phyloP scores from a whole-genome alignment of 371 early-diverging fungal genomes.

The Mucor velutinosus region DNA sequence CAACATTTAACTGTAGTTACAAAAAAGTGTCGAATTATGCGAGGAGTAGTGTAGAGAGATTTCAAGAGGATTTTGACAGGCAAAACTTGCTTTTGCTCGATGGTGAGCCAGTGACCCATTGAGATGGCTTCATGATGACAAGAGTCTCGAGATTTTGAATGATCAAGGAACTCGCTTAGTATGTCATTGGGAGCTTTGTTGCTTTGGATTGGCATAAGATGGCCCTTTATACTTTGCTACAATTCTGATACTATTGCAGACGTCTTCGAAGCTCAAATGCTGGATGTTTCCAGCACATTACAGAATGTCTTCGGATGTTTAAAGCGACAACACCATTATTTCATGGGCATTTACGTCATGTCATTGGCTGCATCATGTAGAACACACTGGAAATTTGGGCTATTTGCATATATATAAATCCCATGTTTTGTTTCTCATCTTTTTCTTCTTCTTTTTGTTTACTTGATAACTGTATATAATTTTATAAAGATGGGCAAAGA shows the following conservation, averaged over 20 bases:
- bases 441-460: slow-evolving; percentile 7
- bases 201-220: too few relatives aligned
- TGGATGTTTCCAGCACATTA: not conserved
- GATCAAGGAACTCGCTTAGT: too few relatives aligned
- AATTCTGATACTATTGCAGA: too few relatives aligned
- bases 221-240: too few relatives aligned
- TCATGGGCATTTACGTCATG: slow-evolving; percentile 11
- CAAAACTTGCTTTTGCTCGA: too few relatives aligned
- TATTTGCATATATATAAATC: slow-evolving; percentile 9
- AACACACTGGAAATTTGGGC: slow-evolving; percentile 18
- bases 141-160: too few relatives aligned
- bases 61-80: too few relatives aligned
- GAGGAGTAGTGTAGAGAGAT: too few relatives aligned
- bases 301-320: not conserved
- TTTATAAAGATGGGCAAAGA: slow-evolving; percentile 81
- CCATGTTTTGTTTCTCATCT: slow-evolving; percentile 3
- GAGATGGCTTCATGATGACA: too few relatives aligned
- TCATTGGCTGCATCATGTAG: slow-evolving; percentile 11
- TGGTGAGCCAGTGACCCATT: too few relatives aligned
- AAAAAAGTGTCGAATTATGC: too few relatives aligned
- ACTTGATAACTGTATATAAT: slow-evolving; percentile 1
- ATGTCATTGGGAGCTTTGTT: too few relatives aligned
- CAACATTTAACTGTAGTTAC: not conserved
- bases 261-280: not conserved
- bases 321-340: not conserved